Conservation (phyloP, 78 protist genomes). For the Guillardia theta region DNA sequence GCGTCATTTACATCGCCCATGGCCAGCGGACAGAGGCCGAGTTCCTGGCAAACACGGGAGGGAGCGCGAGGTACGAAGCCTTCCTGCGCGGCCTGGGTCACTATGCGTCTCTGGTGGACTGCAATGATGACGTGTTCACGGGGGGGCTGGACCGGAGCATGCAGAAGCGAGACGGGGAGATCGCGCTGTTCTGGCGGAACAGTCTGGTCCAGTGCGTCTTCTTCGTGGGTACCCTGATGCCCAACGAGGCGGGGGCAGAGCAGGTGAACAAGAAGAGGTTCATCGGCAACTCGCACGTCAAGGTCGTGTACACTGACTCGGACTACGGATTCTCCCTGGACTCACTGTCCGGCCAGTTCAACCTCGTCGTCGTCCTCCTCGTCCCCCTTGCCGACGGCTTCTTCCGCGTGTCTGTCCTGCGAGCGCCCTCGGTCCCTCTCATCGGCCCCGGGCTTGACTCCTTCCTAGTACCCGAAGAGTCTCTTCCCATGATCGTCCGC, state of each 20-base stretch:
- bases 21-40: background rate
- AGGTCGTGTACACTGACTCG: background rate
- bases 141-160: background rate
- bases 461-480: background rate
- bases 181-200: background rate
- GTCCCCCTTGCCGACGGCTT: background rate
- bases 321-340: background rate
- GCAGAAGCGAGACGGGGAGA: background rate
- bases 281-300: constrained; percentile 2
- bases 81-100: background rate
- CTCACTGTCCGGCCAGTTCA: background rate
- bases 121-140: background rate
- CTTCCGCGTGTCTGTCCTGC: background rate
- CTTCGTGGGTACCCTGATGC: constrained; percentile 1
- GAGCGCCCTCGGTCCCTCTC: background rate
- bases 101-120: background rate
- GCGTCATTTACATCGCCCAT: background rate
- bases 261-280: constrained; percentile 8
- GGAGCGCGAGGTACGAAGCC: background rate
- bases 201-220: background rate
- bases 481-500: background rate
- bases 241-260: background rate
- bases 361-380: background rate
- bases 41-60: background rate
- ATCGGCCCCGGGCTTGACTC: background rate